Evolutionary conservation across 164 flowering plant species (phyloP), one percentile per base, ranked within the genome.

Genomic region (Tetracentron sinense): DNA sequence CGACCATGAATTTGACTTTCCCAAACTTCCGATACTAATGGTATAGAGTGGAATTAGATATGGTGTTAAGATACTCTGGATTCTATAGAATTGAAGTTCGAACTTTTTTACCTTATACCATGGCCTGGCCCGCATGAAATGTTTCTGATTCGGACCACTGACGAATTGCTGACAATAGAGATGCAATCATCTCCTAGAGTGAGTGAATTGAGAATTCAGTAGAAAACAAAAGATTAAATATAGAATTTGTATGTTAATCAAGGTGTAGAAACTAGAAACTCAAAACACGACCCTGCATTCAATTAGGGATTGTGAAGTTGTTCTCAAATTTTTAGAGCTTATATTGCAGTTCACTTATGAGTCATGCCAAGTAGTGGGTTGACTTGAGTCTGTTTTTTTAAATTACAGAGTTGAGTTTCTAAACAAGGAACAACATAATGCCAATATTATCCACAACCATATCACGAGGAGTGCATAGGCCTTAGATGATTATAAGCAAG

Each of bases 181-280:
- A 94, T 69, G 77, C 99, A 94, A 72, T 94, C 99, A 79, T 94
- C 97, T 29, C 97, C 99, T 91, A 70, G 46, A 69, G n/a, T 23
- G 47, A 61, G 29, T 49, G 27, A 27, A 27, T 47, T 42, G 28
- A 28, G n/a, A 23, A 53, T 56, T 54, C 31, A 69, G 30, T 56
- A 8, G 6, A 61, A 50, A 30, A 60, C 6, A 28, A 64, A 42
- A 63, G 54, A 27, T 55, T 12, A n/a, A 60, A 64, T 26, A 38
- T 16, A 54, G 56, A 5, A 21, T 3, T 54, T 1, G 42, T n/a
- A n/a, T n/a, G n/a, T n/a, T n/a, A n/a, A n/a, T n/a, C n/a, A n/a
- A n/a, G n/a, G n/a, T n/a, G n/a, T n/a, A n/a, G 22, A 44, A 25
- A 16, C 21, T 22, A 26, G 42, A 61, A 29, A 50, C 7, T 2